Base-by-base conservation (phyloP, 1,139 yeast species). In the Scheffersomyces cryptocercus region DNA sequence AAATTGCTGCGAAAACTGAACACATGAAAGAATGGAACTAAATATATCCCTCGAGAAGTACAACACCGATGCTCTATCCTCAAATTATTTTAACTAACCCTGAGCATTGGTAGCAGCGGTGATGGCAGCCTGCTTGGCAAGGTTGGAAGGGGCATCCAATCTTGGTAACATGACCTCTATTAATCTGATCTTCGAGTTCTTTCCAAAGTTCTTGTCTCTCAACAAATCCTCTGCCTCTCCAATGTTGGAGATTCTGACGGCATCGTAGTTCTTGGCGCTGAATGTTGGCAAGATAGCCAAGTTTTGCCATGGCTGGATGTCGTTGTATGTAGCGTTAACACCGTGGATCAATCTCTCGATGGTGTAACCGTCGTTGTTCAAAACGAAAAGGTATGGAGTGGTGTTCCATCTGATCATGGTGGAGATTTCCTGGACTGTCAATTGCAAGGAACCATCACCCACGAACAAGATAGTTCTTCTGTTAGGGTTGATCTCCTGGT, bases 281-380 rank as follows among this genome's bases (percentile, higher is more conserved):
- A 88, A 88, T 42, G 85, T 68, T 44, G 84, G 84, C 62, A 88
- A 75, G 53, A 88, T 64, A 46, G 75, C 74, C 65, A 78, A 74
- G 71, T 88, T 88, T 62, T 85, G 78, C 96, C 96, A 88, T 51
- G 83, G 77, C 68, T 88, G 95, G 59, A 88, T 82, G 59, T 85
- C 87, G 65, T 88, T 88, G 73, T 88, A 88, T 40, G 75, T 63
- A 37, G 95, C 93, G 37, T 70, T 74, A 56, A 77, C 82, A 55
- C 96, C 96, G 69, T 88, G 96, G 54, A 88, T 87, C 69, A 88
- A 78, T 68, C 91, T 81, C 72, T 88, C 96, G 64, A 88, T 88
- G 52, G 96, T 88, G 75, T 88, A 88, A 61, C 96, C 96, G 54
- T 81, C 85, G 67, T 88, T 88, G 75, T 88, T 88, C 62, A 88